Percentiles rank a stretch among this genome's conserved stretches.
Conservation (phyloP, 495 filamentous ascomycete genomes). For the Penicillium samsonianum region DNA sequence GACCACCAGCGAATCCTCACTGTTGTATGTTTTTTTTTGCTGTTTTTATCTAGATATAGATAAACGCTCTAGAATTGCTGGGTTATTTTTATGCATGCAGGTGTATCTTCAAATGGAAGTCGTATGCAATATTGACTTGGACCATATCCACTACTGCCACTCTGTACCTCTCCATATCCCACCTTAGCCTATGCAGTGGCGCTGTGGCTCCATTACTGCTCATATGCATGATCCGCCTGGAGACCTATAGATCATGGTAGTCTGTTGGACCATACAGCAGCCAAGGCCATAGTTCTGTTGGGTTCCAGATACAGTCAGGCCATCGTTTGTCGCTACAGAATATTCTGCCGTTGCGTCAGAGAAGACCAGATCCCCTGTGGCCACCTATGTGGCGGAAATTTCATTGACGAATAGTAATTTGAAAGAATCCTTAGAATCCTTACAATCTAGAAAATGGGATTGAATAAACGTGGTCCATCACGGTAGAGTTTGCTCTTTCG, state of each 20-base stretch:
- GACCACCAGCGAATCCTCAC: no score
- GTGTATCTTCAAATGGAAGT: background rate
- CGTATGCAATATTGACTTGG: background rate
- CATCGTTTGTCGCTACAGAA: background rate
- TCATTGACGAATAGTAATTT: background rate
- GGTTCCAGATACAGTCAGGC: background rate
- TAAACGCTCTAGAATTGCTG: background rate
- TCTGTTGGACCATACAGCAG: background rate
- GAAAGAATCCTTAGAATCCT: background rate
- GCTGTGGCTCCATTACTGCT: background rate
- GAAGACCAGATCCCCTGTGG: background rate
- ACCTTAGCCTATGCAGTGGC: background rate
- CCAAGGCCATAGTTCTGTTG: no score
- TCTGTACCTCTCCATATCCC: conserved; percentile 1
- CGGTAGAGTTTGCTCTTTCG: background rate
- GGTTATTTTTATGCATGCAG: background rate
- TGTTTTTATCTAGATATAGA: no score
- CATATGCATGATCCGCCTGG: background rate
- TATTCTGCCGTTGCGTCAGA: background rate
- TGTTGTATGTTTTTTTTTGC: no score
- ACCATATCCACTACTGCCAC: background rate
- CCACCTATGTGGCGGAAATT: background rate
- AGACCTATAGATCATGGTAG: background rate
- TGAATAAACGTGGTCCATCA: background rate
- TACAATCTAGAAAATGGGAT: background rate